Base-by-base conservation (phyloP, 345 rosid genomes). In the Linum trigynum region DNA sequence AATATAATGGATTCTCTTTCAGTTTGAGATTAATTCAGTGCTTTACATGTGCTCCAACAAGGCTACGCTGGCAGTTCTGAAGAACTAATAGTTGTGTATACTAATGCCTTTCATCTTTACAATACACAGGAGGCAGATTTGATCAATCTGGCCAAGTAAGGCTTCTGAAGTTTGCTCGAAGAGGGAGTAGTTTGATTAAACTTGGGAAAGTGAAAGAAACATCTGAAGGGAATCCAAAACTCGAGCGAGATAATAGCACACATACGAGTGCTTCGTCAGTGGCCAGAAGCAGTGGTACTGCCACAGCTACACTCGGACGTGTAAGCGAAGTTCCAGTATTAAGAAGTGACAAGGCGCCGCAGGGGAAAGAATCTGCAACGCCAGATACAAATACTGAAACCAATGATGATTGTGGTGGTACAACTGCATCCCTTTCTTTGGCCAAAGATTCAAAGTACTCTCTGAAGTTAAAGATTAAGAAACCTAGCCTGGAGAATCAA, bases 391-490 rank as follows among this genome's bases (percentile, higher is more conserved):
- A 68, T 57, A 72, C 85, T 48, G 91, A 83, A 71, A 82, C 75
- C 69, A 78, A 75, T 76, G 86, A 71, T 70, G 89, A 78, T 67
- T 76, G 80, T 69, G 81, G 78, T 51, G 82, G 69, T 45, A 60
- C 81, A 17, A 79, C 87, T 39, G 67, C 64, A 69, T 76, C 76
- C 48, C 85, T 72, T 61, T 76, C 88, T 11, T 62, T 80, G 68
- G 77, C 78, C 37, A 88, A 84, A 77, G 89, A 94, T 68, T 66
- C 89, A 53, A 90, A 92, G 74, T 85, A 90, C 57, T 76, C 86
- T 36, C 82, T 91, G 70, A 95, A 81, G 75, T 82, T 95, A 61
- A 95, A 91, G 80, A 85, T 95, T 67, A 95, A 82, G 73, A 95
- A 91, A 63, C 90, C 88, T 43, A 75, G 62, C 58, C 73, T 80